A percentile compares a stretch with the other conserved stretches of the same genome.
These are phyloP conservation scores for Fusarium pseudograminearum DNA, from an alignment of 2,329 filamentous ascomycete species.

Conservation along the genomic window DNA sequence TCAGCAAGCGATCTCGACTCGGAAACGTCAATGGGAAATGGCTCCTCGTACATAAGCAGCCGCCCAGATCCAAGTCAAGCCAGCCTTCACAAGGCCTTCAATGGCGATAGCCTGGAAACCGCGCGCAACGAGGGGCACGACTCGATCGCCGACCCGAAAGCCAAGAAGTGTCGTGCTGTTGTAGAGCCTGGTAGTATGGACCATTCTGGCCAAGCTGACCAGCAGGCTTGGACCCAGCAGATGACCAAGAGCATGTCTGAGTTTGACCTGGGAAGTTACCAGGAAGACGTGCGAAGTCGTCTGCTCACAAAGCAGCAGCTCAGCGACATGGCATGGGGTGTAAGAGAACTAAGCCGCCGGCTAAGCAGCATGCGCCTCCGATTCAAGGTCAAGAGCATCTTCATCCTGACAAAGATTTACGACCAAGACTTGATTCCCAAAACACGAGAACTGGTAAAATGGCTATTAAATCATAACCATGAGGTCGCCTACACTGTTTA, in stretches of 20 bases:
- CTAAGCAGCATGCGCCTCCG: constrained; percentile 85
- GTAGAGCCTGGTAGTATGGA: constrained; percentile 58
- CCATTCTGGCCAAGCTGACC: constrained; percentile 65
- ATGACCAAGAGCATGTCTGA: constrained; percentile 60
- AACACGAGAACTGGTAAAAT: constrained; percentile 80
- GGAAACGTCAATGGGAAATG: constrained; percentile 45
- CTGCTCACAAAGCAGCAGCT: constrained; percentile 94
- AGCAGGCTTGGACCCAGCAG: constrained; percentile 65
- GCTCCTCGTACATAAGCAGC: constrained; percentile 39
- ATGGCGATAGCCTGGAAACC: constrained; percentile 31
- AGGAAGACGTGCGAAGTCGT: constrained; percentile 66
- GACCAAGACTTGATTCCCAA: constrained; percentile 83
- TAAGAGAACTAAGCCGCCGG: constrained; percentile 88
- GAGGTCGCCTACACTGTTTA: constrained; percentile 80
- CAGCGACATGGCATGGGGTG: constrained; percentile 96
- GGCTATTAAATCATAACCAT: constrained; percentile 80
- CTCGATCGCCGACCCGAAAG: constrained; percentile 42
- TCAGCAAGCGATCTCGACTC: constrained; percentile 47
- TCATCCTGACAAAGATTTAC: constrained; percentile 91
- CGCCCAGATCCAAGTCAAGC: constrained; percentile 28
- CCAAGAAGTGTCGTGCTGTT: constrained; percentile 46
- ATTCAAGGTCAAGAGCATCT: constrained; percentile 84
- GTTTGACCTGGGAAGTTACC: constrained; percentile 53
- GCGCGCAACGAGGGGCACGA: constrained; percentile 36
- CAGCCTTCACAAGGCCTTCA: constrained; percentile 20